These are phyloP conservation scores for Calocybe cyanea DNA, from an alignment of 768 basidiomycete species.

Conservation along the genomic window DNA sequence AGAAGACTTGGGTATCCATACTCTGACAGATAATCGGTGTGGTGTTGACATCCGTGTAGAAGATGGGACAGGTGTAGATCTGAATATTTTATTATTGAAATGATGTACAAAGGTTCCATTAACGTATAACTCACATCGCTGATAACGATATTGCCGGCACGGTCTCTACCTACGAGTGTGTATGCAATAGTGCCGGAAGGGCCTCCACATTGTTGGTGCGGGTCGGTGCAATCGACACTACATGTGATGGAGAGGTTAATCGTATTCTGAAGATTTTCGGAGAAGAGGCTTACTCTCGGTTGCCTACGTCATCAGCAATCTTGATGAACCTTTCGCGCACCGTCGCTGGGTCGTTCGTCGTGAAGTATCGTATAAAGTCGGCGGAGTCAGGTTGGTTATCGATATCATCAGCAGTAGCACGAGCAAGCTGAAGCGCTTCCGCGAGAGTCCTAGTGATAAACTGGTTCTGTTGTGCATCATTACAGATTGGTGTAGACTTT, in stretches of 20 bases:
- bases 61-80: not conserved
- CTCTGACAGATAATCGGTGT: not conserved
- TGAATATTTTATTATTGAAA: not conserved
- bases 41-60: not conserved
- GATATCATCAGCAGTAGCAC: constrained; percentile 8
- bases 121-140: no score
- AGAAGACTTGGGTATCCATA: not conserved
- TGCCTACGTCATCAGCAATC: constrained; percentile 7
- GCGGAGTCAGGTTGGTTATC: constrained; percentile 4
- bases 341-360: not conserved
- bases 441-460: constrained; percentile 4
- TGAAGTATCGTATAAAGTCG: constrained; percentile 8
- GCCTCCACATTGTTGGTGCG: no score
- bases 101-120: no score
- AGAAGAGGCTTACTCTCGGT: no score
- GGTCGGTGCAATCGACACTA: not conserved
- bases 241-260: no score
- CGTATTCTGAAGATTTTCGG: not conserved
- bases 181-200: no score
- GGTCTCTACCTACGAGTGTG: no score
- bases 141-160: no score
- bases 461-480: not conserved
- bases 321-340: constrained; percentile 5
- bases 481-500: constrained; percentile 2
- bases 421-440: constrained; percentile 3